Percentiles rank a stretch among this genome's conserved stretches.
These are phyloP conservation scores for Neonectria faginata DNA, from an alignment of 2,329 filamentous ascomycete genomes.

Conservation along the genomic window DNA sequence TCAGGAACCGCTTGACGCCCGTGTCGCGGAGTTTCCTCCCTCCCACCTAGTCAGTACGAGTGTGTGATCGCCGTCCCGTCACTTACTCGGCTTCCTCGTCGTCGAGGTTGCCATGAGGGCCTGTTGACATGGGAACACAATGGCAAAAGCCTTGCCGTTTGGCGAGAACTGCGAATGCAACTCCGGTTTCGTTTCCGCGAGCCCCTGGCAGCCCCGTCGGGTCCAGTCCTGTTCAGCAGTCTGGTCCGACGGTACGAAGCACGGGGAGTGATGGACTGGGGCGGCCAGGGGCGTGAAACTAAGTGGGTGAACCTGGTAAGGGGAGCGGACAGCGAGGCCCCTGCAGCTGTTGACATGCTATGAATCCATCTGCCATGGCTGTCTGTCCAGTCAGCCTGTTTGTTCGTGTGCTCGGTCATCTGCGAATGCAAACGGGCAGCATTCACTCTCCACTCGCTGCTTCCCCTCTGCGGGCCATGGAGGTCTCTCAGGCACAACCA, in stretches of 20 bases:
- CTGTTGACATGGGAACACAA: conserved; percentile 36
- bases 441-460: conserved; percentile 21
- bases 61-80: conserved; percentile 22
- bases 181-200: conserved; percentile 42
- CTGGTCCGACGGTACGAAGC: conserved; percentile 42
- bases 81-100: conserved; percentile 11
- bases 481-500: conserved; percentile 3
- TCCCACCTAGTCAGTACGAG: conserved; percentile 15
- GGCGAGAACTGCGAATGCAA: conserved; percentile 34
- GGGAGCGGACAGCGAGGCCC: conserved; percentile 34
- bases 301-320: conserved; percentile 35
- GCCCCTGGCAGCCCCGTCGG: conserved; percentile 39
- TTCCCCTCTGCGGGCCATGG: conserved; percentile 14
- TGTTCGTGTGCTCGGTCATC: conserved; percentile 33
- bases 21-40: conserved; percentile 36
- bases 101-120: conserved; percentile 29
- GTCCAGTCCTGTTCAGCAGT: conserved; percentile 40
- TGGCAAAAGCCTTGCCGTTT: conserved; percentile 32
- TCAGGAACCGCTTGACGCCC: conserved; percentile 40
- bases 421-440: conserved; percentile 25
- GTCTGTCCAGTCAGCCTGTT: conserved; percentile 20
- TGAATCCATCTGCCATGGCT: conserved; percentile 27
- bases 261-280: conserved; percentile 37
- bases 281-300: conserved; percentile 38
- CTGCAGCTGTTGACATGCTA: conserved; percentile 37